Conservation (phyloP, 352 stramenopile species). For the Albugo laibachii region DNA sequence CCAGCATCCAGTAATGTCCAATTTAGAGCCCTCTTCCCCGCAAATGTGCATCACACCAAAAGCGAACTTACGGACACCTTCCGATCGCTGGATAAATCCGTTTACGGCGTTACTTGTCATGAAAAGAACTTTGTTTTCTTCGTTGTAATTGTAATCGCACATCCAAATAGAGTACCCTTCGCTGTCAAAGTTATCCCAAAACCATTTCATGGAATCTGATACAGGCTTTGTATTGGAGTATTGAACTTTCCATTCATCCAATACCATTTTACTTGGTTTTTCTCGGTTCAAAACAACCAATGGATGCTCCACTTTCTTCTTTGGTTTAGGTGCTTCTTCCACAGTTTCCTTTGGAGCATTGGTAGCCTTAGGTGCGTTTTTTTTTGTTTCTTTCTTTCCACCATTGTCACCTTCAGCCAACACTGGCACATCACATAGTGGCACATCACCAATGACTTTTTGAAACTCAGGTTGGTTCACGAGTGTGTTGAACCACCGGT, state of each 20-base stretch:
- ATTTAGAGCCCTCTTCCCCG: constrained; percentile 32
- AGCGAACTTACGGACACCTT: constrained; percentile 83
- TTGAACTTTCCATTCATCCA: constrained; percentile 84
- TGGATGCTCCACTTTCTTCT: constrained; percentile 63
- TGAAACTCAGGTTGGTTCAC: constrained; percentile 89
- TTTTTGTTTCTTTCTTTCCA: constrained; percentile 14
- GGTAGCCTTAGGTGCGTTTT: constrained; percentile 26
- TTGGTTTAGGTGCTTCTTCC: constrained; percentile 16
- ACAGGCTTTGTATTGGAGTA: constrained; percentile 80
- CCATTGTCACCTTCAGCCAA: constrained; percentile 36
- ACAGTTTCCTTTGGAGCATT: constrained; percentile 10
- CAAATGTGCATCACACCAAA: constrained; percentile 78
- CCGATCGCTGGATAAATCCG: constrained; percentile 84
- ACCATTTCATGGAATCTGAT: constrained; percentile 78
- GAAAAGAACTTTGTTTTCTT: constrained; percentile 85
- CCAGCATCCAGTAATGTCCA: constrained; percentile 82
- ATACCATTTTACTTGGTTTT: constrained; percentile 43
- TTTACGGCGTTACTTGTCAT: constrained; percentile 85
- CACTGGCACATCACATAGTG: constrained; percentile 55
- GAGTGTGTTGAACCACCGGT: constrained; percentile 83
- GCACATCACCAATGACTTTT: constrained; percentile 80
- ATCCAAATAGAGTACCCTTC: constrained; percentile 84
- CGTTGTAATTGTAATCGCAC: constrained; percentile 87
- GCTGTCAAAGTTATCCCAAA: constrained; percentile 80
- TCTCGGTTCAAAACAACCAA: constrained; percentile 78